These are phyloP conservation scores for Sutorius eximius DNA, from an alignment of 1,284 basidiomycete species.

Conservation along the genomic window DNA sequence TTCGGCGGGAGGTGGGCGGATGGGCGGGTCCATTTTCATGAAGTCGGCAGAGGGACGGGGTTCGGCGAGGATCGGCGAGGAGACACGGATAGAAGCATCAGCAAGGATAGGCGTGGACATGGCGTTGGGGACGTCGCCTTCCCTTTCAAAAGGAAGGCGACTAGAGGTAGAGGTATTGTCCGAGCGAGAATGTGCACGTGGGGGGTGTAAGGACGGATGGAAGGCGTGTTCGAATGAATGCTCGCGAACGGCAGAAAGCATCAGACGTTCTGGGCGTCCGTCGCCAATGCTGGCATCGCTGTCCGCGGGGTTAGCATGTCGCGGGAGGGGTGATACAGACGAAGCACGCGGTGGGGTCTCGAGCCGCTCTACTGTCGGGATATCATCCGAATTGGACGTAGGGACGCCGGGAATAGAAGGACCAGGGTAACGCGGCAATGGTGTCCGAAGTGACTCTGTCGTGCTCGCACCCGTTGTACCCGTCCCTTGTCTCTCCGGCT, in stretches of 20 bases:
- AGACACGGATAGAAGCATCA: constrained; percentile 25
- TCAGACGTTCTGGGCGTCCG: constrained; percentile 22
- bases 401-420: constrained; percentile 18
- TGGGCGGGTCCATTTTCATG: constrained; percentile 37
- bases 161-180: constrained; percentile 27
- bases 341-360: constrained; percentile 27
- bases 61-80: constrained; percentile 33
- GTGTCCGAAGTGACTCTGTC: constrained; percentile 12
- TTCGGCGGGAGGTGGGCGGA: constrained; percentile 35
- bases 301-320: constrained; percentile 16
- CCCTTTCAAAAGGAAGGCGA: constrained; percentile 25
- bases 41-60: constrained; percentile 35
- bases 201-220: constrained; percentile 12
- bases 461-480: not conserved
- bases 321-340: constrained; percentile 26
- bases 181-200: constrained; percentile 21
- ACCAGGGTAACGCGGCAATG: constrained; percentile 21
- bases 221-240: constrained; percentile 24
- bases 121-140: constrained; percentile 26
- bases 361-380: constrained; percentile 32
- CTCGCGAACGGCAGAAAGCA: constrained; percentile 29
- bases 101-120: constrained; percentile 34
- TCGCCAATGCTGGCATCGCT: constrained; percentile 24
- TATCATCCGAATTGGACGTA: constrained; percentile 31
- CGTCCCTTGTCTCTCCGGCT: constrained; percentile 23